A percentile compares a stretch with the other conserved stretches of the same genome.
These are phyloP conservation scores for Blastomyces emzantsi DNA, from an alignment of 2,329 filamentous ascomycete genomes.

Conservation along the genomic window DNA sequence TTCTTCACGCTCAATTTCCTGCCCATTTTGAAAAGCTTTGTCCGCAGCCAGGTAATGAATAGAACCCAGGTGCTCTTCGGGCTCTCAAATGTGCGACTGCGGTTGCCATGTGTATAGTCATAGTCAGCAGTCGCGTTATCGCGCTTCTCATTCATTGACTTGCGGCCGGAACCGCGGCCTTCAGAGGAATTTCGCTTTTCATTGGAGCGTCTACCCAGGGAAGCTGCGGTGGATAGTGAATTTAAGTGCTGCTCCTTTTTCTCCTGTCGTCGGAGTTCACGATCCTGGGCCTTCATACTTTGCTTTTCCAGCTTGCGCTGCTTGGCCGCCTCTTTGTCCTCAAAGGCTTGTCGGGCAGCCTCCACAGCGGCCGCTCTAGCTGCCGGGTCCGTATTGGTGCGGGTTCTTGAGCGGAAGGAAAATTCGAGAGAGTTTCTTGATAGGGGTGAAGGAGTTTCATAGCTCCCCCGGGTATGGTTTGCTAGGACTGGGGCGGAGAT, in stretches of 20 bases:
- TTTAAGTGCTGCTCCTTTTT: slow-evolving; percentile 26
- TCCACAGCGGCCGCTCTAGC: slow-evolving; percentile 49
- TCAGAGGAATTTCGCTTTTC: slow-evolving; percentile 1
- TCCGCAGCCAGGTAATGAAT: slow-evolving; percentile 50
- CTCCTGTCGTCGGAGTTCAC: slow-evolving; percentile 34
- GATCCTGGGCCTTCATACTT: slow-evolving; percentile 41
- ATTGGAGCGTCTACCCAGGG: background rate
- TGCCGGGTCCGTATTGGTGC: slow-evolving; percentile 43
- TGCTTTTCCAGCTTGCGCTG: slow-evolving; percentile 47
- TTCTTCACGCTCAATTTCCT: slow-evolving; percentile 23
- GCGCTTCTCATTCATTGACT: slow-evolving; percentile 1
- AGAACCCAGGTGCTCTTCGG: slow-evolving; percentile 40
- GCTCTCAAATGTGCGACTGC: slow-evolving; percentile 14
- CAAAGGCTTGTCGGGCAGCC: slow-evolving; percentile 48
- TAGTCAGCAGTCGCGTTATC: background rate
- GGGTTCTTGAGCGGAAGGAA: slow-evolving; percentile 41
- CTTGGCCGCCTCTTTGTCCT: slow-evolving; percentile 51
- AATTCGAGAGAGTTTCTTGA: slow-evolving; percentile 50
- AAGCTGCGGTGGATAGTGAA: background rate
- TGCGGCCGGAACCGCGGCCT: background rate
- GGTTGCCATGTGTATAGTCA: background rate
- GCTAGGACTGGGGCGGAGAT: slow-evolving; percentile 27
- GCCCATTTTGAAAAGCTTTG: slow-evolving; percentile 45
- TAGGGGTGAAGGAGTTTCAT: slow-evolving; percentile 45
- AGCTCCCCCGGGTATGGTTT: slow-evolving; percentile 43